phyloP scores from a whole-genome alignment of 805 yeast genomes.

The Zygoascus biomembranicola region DNA sequence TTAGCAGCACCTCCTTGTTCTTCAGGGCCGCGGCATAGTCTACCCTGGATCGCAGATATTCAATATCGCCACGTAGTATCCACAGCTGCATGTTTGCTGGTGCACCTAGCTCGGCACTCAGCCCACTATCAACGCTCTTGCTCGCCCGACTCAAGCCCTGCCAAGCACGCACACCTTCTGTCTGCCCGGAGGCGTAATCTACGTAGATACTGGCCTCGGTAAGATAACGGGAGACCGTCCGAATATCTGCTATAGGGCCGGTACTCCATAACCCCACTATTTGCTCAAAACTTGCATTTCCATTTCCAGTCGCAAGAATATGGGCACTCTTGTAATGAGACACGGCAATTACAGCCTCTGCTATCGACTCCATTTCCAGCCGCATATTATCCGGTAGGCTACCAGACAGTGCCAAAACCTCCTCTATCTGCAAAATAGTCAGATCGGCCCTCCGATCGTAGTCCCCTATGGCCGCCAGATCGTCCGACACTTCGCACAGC shows the following conservation, averaged over 20 bases:
- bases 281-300: background rate
- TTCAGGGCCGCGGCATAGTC: conserved; percentile 12
- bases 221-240: conserved; percentile 11
- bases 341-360: conserved; percentile 7
- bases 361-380: background rate
- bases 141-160: background rate
- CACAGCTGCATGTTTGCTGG: conserved; percentile 10
- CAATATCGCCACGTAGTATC: conserved; percentile 21
- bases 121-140: background rate
- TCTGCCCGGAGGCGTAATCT: conserved; percentile 8
- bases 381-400: background rate
- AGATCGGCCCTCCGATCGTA: background rate
- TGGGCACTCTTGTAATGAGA: conserved; percentile 7
- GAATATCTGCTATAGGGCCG: background rate
- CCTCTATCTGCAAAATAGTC: background rate
- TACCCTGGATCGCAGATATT: conserved; percentile 17
- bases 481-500: background rate
- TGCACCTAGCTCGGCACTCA: background rate
- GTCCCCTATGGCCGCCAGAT: background rate
- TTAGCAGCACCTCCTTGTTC: conserved; percentile 15
- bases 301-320: background rate
- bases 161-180: background rate
- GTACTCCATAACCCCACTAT: conserved; percentile 4
- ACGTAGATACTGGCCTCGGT: conserved; percentile 22
- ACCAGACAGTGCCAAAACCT: background rate